Percentiles rank a stretch among this genome's conserved stretches.
Conservation (phyloP, 75 land plant species). For the Chamaecyparis obtusa region DNA sequence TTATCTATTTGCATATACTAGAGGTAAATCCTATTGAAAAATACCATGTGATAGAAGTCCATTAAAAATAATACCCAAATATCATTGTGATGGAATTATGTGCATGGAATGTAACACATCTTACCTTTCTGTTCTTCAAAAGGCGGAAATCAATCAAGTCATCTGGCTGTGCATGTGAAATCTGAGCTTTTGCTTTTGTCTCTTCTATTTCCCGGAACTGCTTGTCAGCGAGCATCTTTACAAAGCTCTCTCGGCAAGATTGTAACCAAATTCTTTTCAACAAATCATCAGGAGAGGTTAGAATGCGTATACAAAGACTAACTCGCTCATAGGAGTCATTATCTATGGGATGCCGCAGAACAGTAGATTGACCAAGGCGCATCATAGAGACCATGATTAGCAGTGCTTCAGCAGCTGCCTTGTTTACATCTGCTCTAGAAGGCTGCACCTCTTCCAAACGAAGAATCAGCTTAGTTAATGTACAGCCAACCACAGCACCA, state of each 20-base stretch:
- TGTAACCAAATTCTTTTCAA: constrained; percentile 72
- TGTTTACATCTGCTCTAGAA: constrained; percentile 62
- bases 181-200: constrained; percentile 75
- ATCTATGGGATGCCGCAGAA: constrained; percentile 81
- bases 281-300: constrained; percentile 72
- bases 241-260: constrained; percentile 79
- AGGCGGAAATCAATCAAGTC: constrained; percentile 95
- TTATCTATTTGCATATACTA: neutral
- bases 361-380: constrained; percentile 76
- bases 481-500: constrained; percentile 76
- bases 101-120: neutral
- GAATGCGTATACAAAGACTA: constrained; percentile 67
- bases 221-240: constrained; percentile 87
- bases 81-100: neutral
- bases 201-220: constrained; percentile 81
- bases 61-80: neutral
- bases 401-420: constrained; percentile 50
- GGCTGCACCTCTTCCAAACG: constrained; percentile 78
- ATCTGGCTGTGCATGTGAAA: constrained; percentile 88
- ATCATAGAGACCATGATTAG: constrained; percentile 80
- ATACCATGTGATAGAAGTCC: neutral
- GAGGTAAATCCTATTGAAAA: neutral
- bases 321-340: constrained; percentile 83
- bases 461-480: constrained; percentile 79
- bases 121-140: constrained; percentile 89